Evolutionary conservation across 768 basidiomycete species (phyloP), one percentile per base, ranked within the genome.

Genomic region (Boletellus sp.): DNA sequence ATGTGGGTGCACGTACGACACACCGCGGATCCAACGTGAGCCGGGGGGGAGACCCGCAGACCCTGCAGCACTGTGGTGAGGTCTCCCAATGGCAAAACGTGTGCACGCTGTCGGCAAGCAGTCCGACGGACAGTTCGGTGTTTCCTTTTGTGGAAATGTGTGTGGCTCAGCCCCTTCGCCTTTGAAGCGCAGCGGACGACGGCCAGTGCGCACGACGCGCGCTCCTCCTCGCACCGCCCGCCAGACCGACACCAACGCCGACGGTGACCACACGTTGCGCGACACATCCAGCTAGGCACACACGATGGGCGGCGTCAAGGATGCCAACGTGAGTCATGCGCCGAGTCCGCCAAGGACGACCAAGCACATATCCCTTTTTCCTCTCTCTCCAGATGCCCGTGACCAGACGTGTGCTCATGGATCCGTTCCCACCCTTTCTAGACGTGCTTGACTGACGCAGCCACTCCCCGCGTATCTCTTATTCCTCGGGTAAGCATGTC

Each of bases 401-500:
- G 38, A 56, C 59, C 37, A 42, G 34, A 22, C 42, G 15, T 19
- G 56, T 56, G 42, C 33, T 43, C 47, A 46, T 48, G 53, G 50
- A 54, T 33, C 42, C 33, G 17, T 50, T 55, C 44, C 57, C 55
- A 43, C 61, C 55, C 28, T 53, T 69, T 68, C 55, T 37, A 70
- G 66, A 51, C 40, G 45, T 33, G 43, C 41, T 59, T 57, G 53
- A 58, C 58, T 52, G 62, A 68, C 60, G 50, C 61, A 61, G 66
- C 66, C 68, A 68, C 66, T 19, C 42, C 33, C 22, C 48, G 49
- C 45, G 59, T 54, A 52, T 62, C 53, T 56, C 58, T 59, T 54
- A 52, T 52, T 20, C 38, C 51, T 57, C 68, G 68, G 68, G 66
- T 68, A 64, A 69, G 63, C 58, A 47, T 42, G 48, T 31, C 46